Evolutionary conservation across 495 filamentous ascomycete species (phyloP).

Genomic region (Tuber magnatum): DNA sequence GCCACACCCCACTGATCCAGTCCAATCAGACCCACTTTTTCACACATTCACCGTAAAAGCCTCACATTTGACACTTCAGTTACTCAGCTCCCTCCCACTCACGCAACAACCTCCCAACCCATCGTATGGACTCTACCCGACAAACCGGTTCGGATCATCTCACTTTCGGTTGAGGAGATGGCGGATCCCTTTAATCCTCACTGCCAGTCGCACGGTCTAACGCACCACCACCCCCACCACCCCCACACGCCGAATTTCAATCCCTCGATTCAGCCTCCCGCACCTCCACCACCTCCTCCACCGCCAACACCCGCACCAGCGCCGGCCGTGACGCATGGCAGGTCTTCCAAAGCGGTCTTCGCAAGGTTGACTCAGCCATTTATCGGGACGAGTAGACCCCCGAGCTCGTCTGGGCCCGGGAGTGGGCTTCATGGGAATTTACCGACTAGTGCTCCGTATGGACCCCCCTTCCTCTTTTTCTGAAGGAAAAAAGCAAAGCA

Average conservation of each 20-base stretch:
- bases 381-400: slow-evolving; percentile 35
- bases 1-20: neutral
- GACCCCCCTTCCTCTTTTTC: neutral
- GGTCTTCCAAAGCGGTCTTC: slow-evolving; percentile 33
- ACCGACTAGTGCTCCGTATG: slow-evolving; percentile 31
- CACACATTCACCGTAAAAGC: neutral
- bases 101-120: neutral
- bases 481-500: neutral
- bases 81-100: neutral
- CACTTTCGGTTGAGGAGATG: slow-evolving; percentile 22
- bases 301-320: slow-evolving; percentile 19
- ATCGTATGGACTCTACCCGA: slow-evolving; percentile 31
- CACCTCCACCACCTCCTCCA: slow-evolving; percentile 8
- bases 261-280: neutral
- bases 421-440: slow-evolving; percentile 8
- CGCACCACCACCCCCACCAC: neutral
- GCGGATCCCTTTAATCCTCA: slow-evolving; percentile 3
- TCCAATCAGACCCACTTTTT: neutral
- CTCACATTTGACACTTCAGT: neutral
- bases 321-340: slow-evolving; percentile 17
- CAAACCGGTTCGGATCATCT: slow-evolving; percentile 18
- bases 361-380: slow-evolving; percentile 38
- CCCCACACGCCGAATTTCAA: neutral
- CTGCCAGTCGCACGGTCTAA: neutral
- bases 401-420: slow-evolving; percentile 33